A percentile compares a stretch with the other conserved stretches of the same genome.
Evolutionary conservation across 2,329 filamentous ascomycete species (phyloP).

Genomic region (Pyrenophora tritici-repentis): DNA sequence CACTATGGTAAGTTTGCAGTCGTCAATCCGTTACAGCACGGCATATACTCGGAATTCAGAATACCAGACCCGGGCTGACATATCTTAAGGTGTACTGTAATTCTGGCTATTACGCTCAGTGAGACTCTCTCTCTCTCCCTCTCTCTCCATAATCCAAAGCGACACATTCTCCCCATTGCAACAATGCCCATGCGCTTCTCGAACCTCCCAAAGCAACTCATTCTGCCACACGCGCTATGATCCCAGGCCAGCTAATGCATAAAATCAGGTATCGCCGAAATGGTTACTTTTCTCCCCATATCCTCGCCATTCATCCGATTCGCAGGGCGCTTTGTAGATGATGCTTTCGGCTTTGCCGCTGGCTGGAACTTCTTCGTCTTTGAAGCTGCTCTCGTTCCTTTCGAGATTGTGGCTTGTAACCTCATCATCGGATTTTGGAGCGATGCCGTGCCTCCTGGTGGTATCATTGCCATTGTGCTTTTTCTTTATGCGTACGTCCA

Average conservation of each 20-base stretch:
- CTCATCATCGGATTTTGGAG: constrained; percentile 54
- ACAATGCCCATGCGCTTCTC: constrained; percentile 23
- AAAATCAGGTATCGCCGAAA: constrained; percentile 65
- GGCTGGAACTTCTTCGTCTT: constrained; percentile 78
- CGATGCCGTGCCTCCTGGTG: constrained; percentile 63
- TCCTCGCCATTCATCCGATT: constrained; percentile 80
- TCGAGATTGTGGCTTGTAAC: constrained; percentile 63
- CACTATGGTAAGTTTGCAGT: constrained; percentile 47
- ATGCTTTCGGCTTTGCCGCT: constrained; percentile 73
- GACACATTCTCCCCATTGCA: constrained; percentile 24
- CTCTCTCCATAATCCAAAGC: constrained; percentile 21
- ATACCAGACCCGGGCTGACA: too few relatives aligned
- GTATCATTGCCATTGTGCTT: constrained; percentile 65
- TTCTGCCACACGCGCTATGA: background rate
- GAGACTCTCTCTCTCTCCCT: constrained; percentile 27
- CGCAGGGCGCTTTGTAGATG: constrained; percentile 74
- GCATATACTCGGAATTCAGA: background rate
- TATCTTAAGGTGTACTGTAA: constrained; percentile 48
- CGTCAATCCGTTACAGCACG: background rate
- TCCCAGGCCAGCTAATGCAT: constrained; percentile 24
- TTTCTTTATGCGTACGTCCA: constrained; percentile 61
- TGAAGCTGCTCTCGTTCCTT: constrained; percentile 69
- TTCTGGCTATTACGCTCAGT: constrained; percentile 50
- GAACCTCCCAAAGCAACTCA: constrained; percentile 19
- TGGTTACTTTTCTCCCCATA: constrained; percentile 77